These are phyloP conservation scores for Erythrobasidium hasegawianum DNA, from an alignment of 1,284 basidiomycete species.

Conservation along the genomic window DNA sequence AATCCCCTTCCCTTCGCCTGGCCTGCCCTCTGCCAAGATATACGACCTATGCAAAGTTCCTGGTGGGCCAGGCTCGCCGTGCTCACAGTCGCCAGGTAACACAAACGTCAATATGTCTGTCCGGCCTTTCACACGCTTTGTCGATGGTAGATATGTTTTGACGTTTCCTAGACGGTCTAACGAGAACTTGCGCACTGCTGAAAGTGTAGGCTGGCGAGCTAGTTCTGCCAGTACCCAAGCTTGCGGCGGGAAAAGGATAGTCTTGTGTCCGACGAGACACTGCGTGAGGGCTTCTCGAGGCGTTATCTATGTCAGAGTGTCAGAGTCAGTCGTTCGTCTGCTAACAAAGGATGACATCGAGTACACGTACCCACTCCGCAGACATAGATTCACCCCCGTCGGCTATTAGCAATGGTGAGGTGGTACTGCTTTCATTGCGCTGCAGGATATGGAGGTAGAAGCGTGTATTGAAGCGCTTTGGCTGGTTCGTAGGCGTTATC, in stretches of 20 bases:
- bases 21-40: neutral
- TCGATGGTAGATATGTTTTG: slow-evolving; percentile 8
- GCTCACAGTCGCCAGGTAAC: slow-evolving; percentile 24
- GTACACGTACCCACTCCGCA: slow-evolving; percentile 23
- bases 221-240: slow-evolving; percentile 31
- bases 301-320: too few relatives aligned
- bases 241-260: slow-evolving; percentile 30
- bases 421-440: neutral
- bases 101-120: slow-evolving; percentile 23
- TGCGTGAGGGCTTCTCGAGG: slow-evolving; percentile 12
- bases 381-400: slow-evolving; percentile 23
- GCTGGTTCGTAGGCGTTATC: slow-evolving; percentile 37
- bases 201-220: slow-evolving; percentile 4
- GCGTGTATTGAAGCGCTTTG: slow-evolving; percentile 44
- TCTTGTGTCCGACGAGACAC: slow-evolving; percentile 15
- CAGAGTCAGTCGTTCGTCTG: too few relatives aligned
- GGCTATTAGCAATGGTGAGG: slow-evolving; percentile 9
- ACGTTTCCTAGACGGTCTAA: neutral
- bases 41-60: neutral
- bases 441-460: slow-evolving; percentile 44
- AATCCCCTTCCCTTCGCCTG: slow-evolving; percentile 1
- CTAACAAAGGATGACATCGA: too few relatives aligned
- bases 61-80: neutral
- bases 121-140: slow-evolving; percentile 4
- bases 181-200: neutral